Base-by-base conservation (phyloP, 2,329 filamentous ascomycete genomes). In the Cercospora sp. region DNA sequence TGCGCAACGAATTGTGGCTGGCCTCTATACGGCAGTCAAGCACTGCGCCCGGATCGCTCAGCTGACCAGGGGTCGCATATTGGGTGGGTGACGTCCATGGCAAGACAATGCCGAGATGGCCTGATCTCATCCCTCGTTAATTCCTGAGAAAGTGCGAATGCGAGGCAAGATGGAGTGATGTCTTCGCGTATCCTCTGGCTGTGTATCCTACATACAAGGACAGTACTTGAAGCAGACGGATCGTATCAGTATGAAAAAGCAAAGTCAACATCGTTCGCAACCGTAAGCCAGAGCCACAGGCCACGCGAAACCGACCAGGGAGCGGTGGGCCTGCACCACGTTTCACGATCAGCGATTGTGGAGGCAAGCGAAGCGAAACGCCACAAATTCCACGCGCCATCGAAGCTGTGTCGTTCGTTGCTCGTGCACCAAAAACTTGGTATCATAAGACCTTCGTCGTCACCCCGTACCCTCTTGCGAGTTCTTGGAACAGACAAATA, bases 21-120 rank as follows among this genome's bases (percentile, higher is more conserved):
- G 53, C 53, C 53, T 58, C 53, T 53, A 20, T 23, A 53, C 53
- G 53, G 53, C 26, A 58, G 53, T 30, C 53, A 58, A 58, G 53
- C 53, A 58, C 26, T 33, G 53, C 33, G 58, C 33, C 20, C 26
- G 26, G 59, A 45, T n/a, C 30, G 30, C 58, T 61, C 59, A 61
- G 59, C 59, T 61, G 33, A 28, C 36, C 59, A 61, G 16, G 59
- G 30, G 20, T 39, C n/a, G 58, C 58, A 58, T 20, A 58, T 58
- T 58, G 53, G 53, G 26, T 31, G 53, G 26, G 26, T 33, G 53
- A 58, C 53, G 53, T 51, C 53, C 53, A 30, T 58, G 45, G 45
- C 45, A 23, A 51, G 45, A 23, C 45, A 23, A 51, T 51, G 45
- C 18, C 20, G 20, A 23, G 26, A 58, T 33, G 26, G 53, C 53